These are phyloP conservation scores for Trichothecium sympodiale DNA, from an alignment of 2,329 filamentous ascomycete genomes.

Conservation along the genomic window DNA sequence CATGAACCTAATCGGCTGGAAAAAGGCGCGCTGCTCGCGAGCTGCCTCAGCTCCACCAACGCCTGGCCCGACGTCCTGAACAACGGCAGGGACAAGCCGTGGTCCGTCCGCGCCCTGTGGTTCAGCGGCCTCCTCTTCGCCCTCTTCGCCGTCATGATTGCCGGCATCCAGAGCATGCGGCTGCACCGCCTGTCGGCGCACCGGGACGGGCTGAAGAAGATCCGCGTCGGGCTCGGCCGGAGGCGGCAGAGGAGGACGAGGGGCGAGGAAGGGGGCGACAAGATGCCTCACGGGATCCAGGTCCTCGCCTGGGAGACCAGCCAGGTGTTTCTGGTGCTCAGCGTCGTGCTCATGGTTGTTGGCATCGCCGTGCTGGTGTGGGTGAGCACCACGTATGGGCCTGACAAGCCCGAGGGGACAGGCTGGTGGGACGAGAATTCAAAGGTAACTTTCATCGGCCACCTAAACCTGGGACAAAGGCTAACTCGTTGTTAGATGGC, in stretches of 20 bases:
- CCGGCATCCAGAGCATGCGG: slow-evolving; percentile 28
- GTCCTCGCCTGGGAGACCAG: slow-evolving; percentile 13
- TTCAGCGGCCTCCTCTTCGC: slow-evolving; percentile 34
- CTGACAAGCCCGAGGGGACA: slow-evolving; percentile 3
- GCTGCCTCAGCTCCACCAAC: slow-evolving; percentile 28
- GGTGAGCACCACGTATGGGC: slow-evolving; percentile 9
- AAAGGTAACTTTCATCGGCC: too few species aligned
- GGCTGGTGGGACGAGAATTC: slow-evolving; percentile 10
- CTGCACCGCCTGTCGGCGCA: slow-evolving; percentile 29
- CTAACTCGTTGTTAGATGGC: too few species aligned
- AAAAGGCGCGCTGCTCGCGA: slow-evolving; percentile 24
- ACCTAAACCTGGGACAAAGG: too few species aligned
- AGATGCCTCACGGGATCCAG: slow-evolving; percentile 7
- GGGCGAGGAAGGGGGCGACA: not conserved
- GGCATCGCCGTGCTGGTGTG: slow-evolving; percentile 12
- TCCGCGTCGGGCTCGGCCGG: slow-evolving; percentile 14
- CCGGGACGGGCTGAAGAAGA: slow-evolving; percentile 21
- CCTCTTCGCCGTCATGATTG: slow-evolving; percentile 35
- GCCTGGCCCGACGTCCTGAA: slow-evolving; percentile 28
- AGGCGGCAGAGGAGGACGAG: too few species aligned
- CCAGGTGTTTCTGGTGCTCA: slow-evolving; percentile 8
- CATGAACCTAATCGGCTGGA: too few species aligned
- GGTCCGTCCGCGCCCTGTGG: slow-evolving; percentile 28
- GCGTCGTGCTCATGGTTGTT: slow-evolving; percentile 10
- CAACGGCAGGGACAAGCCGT: slow-evolving; percentile 23